A percentile compares a stretch with the other conserved stretches of the same genome.
These are phyloP conservation scores for Austroboletus niveus DNA, from an alignment of 1,284 basidiomycete species.

Conservation along the genomic window DNA sequence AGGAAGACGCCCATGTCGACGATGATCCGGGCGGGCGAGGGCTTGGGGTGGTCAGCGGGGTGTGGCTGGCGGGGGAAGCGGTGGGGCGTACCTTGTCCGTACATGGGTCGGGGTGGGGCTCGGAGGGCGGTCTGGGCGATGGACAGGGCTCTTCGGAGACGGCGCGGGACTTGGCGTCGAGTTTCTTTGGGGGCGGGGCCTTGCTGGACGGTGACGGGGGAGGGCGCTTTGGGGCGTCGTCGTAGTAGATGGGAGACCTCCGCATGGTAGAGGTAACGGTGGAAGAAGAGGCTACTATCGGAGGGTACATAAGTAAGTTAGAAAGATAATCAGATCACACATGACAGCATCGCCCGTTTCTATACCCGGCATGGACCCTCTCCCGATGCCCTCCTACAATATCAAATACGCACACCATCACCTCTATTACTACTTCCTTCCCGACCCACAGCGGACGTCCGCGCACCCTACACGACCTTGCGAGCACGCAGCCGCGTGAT, in stretches of 20 bases:
- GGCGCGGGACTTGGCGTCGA: constrained; percentile 31
- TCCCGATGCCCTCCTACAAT: constrained; percentile 21
- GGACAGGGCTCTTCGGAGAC: constrained; percentile 29
- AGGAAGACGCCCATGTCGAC: constrained; percentile 81
- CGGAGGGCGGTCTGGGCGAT: constrained; percentile 20
- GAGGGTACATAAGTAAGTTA: constrained; percentile 32
- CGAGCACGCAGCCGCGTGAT: constrained; percentile 53
- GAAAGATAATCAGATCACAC: constrained; percentile 32
- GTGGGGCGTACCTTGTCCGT: constrained; percentile 26
- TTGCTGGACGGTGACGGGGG: constrained; percentile 35
- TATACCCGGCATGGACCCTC: constrained; percentile 16
- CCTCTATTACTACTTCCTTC: constrained; percentile 6
- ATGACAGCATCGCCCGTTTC: constrained; percentile 26
- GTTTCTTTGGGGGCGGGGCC: constrained; percentile 31
- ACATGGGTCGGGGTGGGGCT: constrained; percentile 20
- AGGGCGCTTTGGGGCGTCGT: constrained; percentile 29
- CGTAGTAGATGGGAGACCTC: constrained; percentile 31
- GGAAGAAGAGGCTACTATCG: constrained; percentile 26
- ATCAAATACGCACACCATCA: constrained; percentile 29
- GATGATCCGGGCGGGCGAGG: constrained; percentile 17
- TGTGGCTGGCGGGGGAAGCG: neutral
- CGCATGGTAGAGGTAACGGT: constrained; percentile 21
- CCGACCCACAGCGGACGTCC: constrained; percentile 34
- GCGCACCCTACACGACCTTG: constrained; percentile 48
- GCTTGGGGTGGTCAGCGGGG: constrained; percentile 7